Conservation (phyloP, 306 rosid species). For the Echinosophora koreensis region DNA sequence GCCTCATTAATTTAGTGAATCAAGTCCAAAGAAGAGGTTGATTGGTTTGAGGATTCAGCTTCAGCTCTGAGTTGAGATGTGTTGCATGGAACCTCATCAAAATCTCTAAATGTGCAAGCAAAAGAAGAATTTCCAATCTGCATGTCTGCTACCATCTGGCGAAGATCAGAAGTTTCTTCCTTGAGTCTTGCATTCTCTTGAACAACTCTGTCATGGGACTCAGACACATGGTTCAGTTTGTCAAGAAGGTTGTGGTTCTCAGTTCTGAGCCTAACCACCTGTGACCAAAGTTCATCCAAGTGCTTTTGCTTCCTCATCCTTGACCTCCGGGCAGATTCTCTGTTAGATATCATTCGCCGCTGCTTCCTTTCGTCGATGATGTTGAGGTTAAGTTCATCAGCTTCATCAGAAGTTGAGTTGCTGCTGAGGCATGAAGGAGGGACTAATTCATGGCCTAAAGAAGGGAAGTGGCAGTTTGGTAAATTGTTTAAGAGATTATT, state of each 20-base stretch:
- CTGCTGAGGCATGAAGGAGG: slow-evolving; percentile 64
- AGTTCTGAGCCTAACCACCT: slow-evolving; percentile 70
- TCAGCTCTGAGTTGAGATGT: slow-evolving; percentile 61
- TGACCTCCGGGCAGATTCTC: slow-evolving; percentile 88
- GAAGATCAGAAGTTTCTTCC: slow-evolving; percentile 72
- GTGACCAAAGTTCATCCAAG: slow-evolving; percentile 84
- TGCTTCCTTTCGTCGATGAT: slow-evolving; percentile 79
- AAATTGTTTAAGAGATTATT: slow-evolving; percentile 47
- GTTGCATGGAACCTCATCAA: slow-evolving; percentile 62
- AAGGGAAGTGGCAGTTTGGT: slow-evolving; percentile 52
- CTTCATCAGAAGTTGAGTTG: slow-evolving; percentile 85
- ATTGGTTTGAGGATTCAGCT: slow-evolving; percentile 61
- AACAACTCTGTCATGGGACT: slow-evolving; percentile 61
- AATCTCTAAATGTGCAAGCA: slow-evolving; percentile 53
- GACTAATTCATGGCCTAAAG: slow-evolving; percentile 49
- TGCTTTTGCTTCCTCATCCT: slow-evolving; percentile 92
- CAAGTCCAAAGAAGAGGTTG: slow-evolving; percentile 52
- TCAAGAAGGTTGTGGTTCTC: slow-evolving; percentile 71
- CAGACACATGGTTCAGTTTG: slow-evolving; percentile 64
- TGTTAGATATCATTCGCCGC: slow-evolving; percentile 82
- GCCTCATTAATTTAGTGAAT: slow-evolving; percentile 52
- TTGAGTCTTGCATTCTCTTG: slow-evolving; percentile 72
- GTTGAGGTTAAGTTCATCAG: slow-evolving; percentile 67
- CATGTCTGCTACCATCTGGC: slow-evolving; percentile 64
- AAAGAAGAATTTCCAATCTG: slow-evolving; percentile 58